A percentile compares a stretch with the other conserved stretches of the same genome.
These are phyloP conservation scores for Fusarium sp. DNA, from an alignment of 2,329 filamentous ascomycete species.

Conservation along the genomic window DNA sequence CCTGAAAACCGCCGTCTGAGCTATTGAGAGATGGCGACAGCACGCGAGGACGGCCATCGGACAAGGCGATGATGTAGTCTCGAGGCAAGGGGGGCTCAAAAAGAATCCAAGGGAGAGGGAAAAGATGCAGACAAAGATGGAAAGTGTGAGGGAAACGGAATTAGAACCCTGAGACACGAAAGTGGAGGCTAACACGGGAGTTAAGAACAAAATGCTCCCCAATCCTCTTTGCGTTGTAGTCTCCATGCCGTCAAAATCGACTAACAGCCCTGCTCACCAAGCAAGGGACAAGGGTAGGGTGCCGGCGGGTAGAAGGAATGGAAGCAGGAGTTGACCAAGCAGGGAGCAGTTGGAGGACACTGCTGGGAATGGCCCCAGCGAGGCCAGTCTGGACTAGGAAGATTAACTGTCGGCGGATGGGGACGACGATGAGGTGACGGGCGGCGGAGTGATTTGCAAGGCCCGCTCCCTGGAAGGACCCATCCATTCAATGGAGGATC, in stretches of 20 bases:
- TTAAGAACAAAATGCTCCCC: conserved; percentile 25
- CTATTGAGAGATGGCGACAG: conserved; percentile 9
- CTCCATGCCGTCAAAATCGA: conserved; percentile 28
- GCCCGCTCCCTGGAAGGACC: conserved; percentile 2
- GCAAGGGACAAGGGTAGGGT: conserved; percentile 17
- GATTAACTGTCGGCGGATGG: background rate
- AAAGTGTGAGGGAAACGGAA: background rate
- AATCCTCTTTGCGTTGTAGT: conserved; percentile 16
- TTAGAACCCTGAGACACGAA: conserved; percentile 24
- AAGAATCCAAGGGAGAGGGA: conserved; percentile 12
- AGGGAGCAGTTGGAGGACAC: conserved; percentile 11
- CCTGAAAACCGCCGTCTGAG: conserved; percentile 13
- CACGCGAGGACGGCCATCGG: conserved; percentile 17
- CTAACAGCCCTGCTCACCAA: conserved; percentile 29
- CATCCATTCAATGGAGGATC: background rate
- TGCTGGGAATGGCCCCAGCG: conserved; percentile 5
- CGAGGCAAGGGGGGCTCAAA: conserved; percentile 12
- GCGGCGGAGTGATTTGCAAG: conserved; percentile 19
- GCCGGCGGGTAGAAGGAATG: conserved; percentile 14
- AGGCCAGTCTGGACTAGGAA: conserved; percentile 1
- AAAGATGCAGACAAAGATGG: background rate
- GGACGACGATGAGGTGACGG: conserved; percentile 5
- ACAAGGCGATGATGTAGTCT: conserved; percentile 24
- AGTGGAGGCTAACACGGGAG: conserved; percentile 22
- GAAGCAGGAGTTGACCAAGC: conserved; percentile 6